Evolutionary conservation across 2,329 filamentous ascomycete species (phyloP).

Genomic region (Graphilbum fragrans): DNA sequence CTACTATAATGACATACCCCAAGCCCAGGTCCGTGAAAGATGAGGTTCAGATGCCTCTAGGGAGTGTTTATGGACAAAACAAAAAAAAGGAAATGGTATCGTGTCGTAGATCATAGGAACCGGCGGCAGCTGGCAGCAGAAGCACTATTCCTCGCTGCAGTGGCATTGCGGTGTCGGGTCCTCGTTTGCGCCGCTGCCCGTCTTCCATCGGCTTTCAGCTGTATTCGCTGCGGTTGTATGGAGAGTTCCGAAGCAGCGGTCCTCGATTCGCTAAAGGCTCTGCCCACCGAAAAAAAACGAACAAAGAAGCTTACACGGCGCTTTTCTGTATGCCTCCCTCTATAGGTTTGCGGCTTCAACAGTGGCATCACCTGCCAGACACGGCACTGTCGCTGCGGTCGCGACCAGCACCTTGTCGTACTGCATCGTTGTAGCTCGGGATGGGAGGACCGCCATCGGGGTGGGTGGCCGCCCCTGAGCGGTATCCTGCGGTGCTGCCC

Average conservation of each 20-base stretch:
- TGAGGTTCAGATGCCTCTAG: too few relatives aligned
- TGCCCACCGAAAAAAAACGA: not conserved
- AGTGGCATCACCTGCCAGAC: not conserved
- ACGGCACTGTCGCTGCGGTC: conserved; percentile 29
- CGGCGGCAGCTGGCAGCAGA: not conserved
- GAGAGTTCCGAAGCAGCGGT: too few relatives aligned
- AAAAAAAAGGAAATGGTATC: conserved; percentile 10
- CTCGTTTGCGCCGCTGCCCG: too few relatives aligned
- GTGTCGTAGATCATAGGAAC: conserved; percentile 11
- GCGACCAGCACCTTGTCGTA: conserved; percentile 39
- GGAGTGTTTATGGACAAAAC: too few relatives aligned
- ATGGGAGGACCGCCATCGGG: conserved; percentile 47
- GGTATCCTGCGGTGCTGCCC: conserved; percentile 5
- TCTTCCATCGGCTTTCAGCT: too few relatives aligned
- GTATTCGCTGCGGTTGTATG: too few relatives aligned
- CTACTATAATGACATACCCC: not conserved
- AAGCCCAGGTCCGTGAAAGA: not conserved
- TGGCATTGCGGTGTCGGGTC: too few relatives aligned
- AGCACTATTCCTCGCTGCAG: not conserved
- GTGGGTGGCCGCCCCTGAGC: conserved; percentile 3
- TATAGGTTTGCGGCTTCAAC: not conserved
- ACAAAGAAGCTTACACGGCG: too few relatives aligned
- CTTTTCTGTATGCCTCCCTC: not conserved
- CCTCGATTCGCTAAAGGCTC: too few relatives aligned
- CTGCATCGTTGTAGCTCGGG: conserved; percentile 70